These are phyloP conservation scores for Trichophyton verrucosum DNA, from an alignment of 2,329 filamentous ascomycete species.

Conservation along the genomic window DNA sequence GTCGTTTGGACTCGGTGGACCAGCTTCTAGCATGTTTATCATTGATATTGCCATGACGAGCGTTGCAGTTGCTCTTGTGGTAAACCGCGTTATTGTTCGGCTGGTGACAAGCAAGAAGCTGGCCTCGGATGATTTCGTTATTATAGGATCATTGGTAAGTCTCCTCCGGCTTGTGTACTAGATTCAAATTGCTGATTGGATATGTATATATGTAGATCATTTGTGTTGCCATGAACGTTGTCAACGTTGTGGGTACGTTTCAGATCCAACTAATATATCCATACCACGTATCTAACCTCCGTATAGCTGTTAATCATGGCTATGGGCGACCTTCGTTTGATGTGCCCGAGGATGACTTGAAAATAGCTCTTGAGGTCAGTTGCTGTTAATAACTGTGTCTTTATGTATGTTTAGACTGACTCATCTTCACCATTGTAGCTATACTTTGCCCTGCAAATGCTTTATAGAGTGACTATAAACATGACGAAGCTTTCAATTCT, in stretches of 20 bases:
- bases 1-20: constrained; percentile 13
- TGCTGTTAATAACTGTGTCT: background rate
- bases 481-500: constrained; percentile 43
- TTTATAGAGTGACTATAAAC: constrained; percentile 45
- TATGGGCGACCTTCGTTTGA: constrained; percentile 17
- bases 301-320: constrained; percentile 19
- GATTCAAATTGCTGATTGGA: background rate
- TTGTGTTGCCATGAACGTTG: constrained; percentile 18
- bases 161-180: background rate
- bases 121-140: constrained; percentile 20
- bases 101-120: constrained; percentile 14
- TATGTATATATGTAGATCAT: constrained; percentile 12
- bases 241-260: constrained; percentile 17
- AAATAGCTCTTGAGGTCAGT: constrained; percentile 18
- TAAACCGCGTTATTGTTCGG: constrained; percentile 19
- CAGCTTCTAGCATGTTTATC: constrained; percentile 15
- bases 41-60: constrained; percentile 17
- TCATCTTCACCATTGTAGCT: constrained; percentile 22
- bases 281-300: background rate
- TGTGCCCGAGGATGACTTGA: constrained; percentile 15
- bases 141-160: constrained; percentile 20
- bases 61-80: constrained; percentile 16
- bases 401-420: background rate
- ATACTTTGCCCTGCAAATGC: constrained; percentile 42
- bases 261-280: background rate